Evolutionary conservation across 805 yeast species (phyloP), one percentile per base, ranked within the genome.

Genomic region (Yueomyces sp.): DNA sequence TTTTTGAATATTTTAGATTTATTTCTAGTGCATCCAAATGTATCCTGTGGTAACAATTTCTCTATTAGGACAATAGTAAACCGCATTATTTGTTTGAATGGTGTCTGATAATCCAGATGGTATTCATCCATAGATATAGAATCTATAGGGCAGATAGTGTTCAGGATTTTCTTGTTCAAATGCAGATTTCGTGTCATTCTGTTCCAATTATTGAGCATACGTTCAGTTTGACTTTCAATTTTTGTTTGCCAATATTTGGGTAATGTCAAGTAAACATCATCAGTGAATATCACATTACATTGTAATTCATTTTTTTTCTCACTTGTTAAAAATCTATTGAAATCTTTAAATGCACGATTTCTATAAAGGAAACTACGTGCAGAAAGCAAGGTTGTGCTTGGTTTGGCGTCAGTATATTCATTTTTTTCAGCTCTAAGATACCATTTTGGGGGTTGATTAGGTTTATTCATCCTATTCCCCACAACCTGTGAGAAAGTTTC

Each of bases 21-120:
- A 52, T 84, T 84, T 11, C 52, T 47, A 3, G 48, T 51, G 2
- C 73, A 56, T 0, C 94, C 94, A 62, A 77, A 73, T 1, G 70
- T 45, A 5, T 65, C 68, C 1, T 50, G 27, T 0, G 87, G 84
- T 27, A 81, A 61, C 0, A 80, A 49, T 42, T 66, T 69, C 9
- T 70, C 72, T 4, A 76, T 43, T 0, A 78, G 42, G 0, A 64
- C 52, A 2, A 70, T 48, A 1, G 73, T 52, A 49, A 77, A 75
- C 38, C 55, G 60, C 0, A 70, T 49, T 0, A 81, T 76, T 0
- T 47, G 38, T 8, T 49, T 46, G 6, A 60, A 52, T 0, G 62
- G 49, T 0, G 70, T 58, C 1, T 66, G 58, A 27, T 58, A 43
- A 0, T 60, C 63, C 5, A 68, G 48, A 40, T 69, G 65, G 31